Conservation (phyloP, 2,329 filamentous ascomycete genomes). For the Pezicula radicicola region DNA sequence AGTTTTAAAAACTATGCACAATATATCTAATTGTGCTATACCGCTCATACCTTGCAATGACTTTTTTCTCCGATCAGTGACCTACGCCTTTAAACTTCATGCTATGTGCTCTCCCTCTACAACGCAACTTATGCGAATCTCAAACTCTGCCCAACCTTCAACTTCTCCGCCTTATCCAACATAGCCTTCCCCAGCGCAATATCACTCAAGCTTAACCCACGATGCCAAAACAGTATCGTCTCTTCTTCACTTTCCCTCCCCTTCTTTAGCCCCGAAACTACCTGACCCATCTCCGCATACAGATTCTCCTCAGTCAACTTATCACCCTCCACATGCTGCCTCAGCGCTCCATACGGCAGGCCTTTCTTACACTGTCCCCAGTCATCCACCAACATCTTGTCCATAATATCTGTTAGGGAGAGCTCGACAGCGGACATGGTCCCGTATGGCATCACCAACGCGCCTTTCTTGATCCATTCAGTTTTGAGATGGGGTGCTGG, state of each 20-base stretch:
- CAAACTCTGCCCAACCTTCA: neutral
- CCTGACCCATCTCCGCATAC: neutral
- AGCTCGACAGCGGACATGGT: neutral
- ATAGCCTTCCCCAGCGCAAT: neutral
- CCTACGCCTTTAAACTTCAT: too few species aligned
- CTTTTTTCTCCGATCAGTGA: too few species aligned
- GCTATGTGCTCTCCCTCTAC: too few species aligned
- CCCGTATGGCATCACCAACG: slow-evolving; percentile 1
- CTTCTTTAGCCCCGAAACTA: neutral
- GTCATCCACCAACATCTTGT: neutral
- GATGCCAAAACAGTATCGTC: slow-evolving; percentile 1
- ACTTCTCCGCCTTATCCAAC: neutral
- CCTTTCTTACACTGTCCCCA: slow-evolving; percentile 1
- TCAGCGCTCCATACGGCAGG: neutral
- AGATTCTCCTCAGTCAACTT: slow-evolving; percentile 1
- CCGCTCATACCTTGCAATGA: too few species aligned
- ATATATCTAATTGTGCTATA: too few species aligned
- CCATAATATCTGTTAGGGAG: neutral
- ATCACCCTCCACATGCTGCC: neutral
- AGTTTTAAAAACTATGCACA: too few species aligned
- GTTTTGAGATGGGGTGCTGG: neutral
- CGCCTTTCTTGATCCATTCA: slow-evolving; percentile 1
- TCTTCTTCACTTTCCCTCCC: slow-evolving; percentile 1
- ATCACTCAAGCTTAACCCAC: neutral
- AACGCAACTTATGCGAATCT: neutral